Conservation (phyloP, 169 alveolate genomes). For the Amoebophrya sp. region DNA sequence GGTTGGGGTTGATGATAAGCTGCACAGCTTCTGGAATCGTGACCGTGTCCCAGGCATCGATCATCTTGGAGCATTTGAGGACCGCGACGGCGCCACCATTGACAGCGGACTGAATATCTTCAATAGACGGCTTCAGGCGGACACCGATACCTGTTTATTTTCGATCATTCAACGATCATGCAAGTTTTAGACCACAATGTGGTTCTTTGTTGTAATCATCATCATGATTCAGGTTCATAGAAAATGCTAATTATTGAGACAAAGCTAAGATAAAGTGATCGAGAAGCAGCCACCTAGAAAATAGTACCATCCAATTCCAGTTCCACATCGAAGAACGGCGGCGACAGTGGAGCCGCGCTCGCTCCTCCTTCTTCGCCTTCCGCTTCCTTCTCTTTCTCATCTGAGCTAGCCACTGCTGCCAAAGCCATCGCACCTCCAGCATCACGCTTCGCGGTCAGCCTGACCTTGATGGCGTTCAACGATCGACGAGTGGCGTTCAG, state of each 20-base stretch:
- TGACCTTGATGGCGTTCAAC: conserved; percentile 73
- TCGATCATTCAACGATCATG: no score
- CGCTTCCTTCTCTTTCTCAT: background rate
- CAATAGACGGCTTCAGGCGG: conserved; percentile 77
- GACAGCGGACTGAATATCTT: conserved; percentile 79
- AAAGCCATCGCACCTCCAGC: background rate
- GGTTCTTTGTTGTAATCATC: no score
- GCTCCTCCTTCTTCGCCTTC: conserved; percentile 39
- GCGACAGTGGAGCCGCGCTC: conserved; percentile 58
- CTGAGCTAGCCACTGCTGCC: background rate
- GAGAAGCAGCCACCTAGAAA: no score
- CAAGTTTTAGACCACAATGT: no score
- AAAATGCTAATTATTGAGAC: no score
- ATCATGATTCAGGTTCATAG: no score
- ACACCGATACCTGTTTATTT: conserved; percentile 53
- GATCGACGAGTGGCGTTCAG: conserved; percentile 82
- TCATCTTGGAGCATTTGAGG: conserved; percentile 76
- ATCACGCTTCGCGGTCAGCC: conserved; percentile 53
- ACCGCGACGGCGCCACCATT: conserved; percentile 85
- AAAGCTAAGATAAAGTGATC: no score
- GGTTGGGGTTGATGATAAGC: background rate
- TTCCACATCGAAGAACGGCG: conserved; percentile 80
- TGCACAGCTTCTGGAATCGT: conserved; percentile 35
- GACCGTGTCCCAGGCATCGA: conserved; percentile 59
- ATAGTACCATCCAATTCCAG: conserved; percentile 73